phyloP scores from a whole-genome alignment of 139 green algal genomes.

The Chlorella sp. region DNA sequence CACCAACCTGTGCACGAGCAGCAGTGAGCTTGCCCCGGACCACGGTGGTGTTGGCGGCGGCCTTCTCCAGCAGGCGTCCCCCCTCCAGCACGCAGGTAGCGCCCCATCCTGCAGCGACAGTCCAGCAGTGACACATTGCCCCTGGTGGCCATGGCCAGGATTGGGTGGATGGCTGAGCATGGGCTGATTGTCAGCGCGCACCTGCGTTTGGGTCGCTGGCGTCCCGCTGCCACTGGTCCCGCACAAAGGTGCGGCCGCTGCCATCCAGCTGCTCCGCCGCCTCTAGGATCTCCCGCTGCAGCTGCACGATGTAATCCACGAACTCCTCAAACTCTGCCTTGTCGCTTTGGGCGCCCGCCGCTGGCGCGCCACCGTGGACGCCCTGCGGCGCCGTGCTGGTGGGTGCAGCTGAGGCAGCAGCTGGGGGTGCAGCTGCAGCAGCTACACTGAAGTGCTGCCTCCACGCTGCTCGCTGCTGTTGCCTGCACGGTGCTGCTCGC shows the following conservation, averaged over 20 bases:
- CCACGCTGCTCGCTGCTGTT: too few species aligned
- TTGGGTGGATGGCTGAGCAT: too few species aligned
- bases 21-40: slow-evolving; percentile 63
- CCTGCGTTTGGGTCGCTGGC: slow-evolving; percentile 9
- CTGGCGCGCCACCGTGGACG: too few species aligned
- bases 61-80: slow-evolving; percentile 89
- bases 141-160: too few species aligned
- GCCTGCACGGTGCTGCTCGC: too few species aligned
- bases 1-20: slow-evolving; percentile 38
- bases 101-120: slow-evolving; percentile 58
- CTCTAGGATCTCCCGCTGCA: neutral
- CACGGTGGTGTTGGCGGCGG: slow-evolving; percentile 73
- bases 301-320: neutral
- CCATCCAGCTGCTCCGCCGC: slow-evolving; percentile 50
- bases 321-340: neutral
- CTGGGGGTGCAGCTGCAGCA: too few species aligned
- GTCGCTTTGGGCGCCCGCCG: too few species aligned
- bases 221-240: slow-evolving; percentile 30
- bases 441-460: too few species aligned
- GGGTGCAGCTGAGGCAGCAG: too few species aligned
- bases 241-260: slow-evolving; percentile 41
- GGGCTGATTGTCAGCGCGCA: neutral
- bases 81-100: slow-evolving; percentile 91
- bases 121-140: neutral
- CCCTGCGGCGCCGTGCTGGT: too few species aligned